Base-by-base conservation (phyloP, 352 stramenopile genomes). In the Thraustotheca clavata region DNA sequence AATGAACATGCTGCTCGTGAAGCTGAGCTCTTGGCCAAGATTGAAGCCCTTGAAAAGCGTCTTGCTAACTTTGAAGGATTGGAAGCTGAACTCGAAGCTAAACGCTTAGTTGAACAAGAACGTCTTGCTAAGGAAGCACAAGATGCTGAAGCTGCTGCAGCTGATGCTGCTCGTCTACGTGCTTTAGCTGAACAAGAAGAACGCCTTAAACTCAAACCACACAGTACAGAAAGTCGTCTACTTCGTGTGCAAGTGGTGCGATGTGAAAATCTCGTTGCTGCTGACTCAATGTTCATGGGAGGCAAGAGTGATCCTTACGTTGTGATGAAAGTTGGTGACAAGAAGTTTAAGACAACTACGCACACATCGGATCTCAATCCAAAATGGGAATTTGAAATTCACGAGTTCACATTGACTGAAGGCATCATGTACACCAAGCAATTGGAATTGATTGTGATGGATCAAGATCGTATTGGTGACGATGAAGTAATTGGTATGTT, bases 271-370 rank as follows among this genome's bases (percentile, higher is more conserved):
- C 70, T 93, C 31, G 71, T 83, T 11, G 71, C 79, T 12, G 81
- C 80, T 67, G 84, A 93, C 76, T 85, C 83, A 60, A 67, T 70
- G 6, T 72, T 72, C 36, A 67, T 73, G 65, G 68, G 68, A 36
- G 82, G 84, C 71, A 93, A 93, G 74, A 89, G 79, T 61, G 84
- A 93, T 68, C 83, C 83, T 60, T 91, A 93, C 67, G 73, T 91
- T 38, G 71, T 82, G 26, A 88, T 93, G 68, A 84, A 86, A 46
- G 62, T 91, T 31, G 76, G 77, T 59, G 74, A 73, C 41, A 75
- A 72, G 36, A 86, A 72, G 60, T 83, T 83, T 65, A 87, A 86
- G 71, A 89, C 77, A 71, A 86, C 81, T 39, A 71, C 76, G 38
- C 74, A 88, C 39, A 49, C 67, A 12, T 74, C 72, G 41, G 77